A percentile compares a stretch with the other conserved stretches of the same genome.
Conservation (phyloP, 2,329 filamentous ascomycete genomes). For the Ceratocystis harringtonii region DNA sequence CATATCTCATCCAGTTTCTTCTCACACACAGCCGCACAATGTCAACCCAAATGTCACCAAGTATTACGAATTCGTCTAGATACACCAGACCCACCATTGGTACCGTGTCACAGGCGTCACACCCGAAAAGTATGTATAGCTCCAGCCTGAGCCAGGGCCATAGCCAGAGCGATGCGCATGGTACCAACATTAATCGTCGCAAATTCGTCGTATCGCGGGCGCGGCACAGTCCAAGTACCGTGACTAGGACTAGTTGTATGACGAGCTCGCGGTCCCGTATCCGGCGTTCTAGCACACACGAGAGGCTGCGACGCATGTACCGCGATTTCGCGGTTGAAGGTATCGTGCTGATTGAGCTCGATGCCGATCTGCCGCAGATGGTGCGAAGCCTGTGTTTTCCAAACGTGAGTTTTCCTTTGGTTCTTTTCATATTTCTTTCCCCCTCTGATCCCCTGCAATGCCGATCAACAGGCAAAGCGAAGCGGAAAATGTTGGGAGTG, state of each 20-base stretch:
- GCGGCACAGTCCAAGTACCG: neutral
- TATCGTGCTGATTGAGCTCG: conserved; percentile 13
- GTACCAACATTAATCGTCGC: neutral
- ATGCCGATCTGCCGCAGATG: conserved; percentile 11
- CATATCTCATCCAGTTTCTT: neutral
- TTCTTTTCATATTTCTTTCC: neutral
- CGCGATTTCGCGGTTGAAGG: conserved; percentile 8
- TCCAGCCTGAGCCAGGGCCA: neutral
- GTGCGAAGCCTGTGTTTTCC: conserved; percentile 15
- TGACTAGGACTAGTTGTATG: neutral
- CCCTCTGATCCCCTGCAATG: neutral
- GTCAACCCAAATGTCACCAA: neutral
- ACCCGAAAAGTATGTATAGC: neutral
- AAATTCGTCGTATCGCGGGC: neutral
- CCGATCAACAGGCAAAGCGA: neutral
- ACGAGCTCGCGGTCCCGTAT: neutral
- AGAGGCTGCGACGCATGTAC: conserved; percentile 10
- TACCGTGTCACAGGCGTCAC: neutral
- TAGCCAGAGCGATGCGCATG: neutral
- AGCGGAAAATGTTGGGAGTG: neutral
- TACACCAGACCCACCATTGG: neutral
- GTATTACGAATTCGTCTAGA: neutral
- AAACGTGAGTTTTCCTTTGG: conserved; percentile 4
- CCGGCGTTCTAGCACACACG: neutral
- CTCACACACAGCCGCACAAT: neutral